Conservation (phyloP, 306 rosid species). For the Betula pendula region DNA sequence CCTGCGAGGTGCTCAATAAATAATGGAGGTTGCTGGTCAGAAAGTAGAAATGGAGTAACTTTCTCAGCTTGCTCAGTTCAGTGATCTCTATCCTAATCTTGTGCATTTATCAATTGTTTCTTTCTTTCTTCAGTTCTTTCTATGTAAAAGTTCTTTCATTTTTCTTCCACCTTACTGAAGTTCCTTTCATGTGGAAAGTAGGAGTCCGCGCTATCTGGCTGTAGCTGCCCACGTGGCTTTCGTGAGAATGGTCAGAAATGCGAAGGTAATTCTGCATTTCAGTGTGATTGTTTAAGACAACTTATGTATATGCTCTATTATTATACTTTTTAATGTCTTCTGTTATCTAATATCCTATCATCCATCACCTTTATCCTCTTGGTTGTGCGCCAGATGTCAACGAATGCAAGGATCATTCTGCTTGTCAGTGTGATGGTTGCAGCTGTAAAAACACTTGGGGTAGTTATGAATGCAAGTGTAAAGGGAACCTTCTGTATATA, state of each 20-base stretch:
- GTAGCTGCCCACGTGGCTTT: conserved; percentile 77
- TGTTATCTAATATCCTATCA: background rate
- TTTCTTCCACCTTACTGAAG: conserved; percentile 22
- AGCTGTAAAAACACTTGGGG: conserved; percentile 62
- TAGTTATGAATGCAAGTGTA: conserved; percentile 56
- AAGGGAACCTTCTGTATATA: conserved; percentile 42
- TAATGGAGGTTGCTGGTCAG: conserved; percentile 96
- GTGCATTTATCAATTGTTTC: background rate
- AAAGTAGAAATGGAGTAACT: conserved; percentile 39
- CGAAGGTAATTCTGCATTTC: conserved; percentile 53
- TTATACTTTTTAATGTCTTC: background rate
- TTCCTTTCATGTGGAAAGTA: conserved; percentile 23
- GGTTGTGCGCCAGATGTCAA: conserved; percentile 42
- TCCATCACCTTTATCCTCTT: background rate
- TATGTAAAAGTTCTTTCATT: background rate
- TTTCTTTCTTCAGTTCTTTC: background rate
- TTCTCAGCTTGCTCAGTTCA: conserved; percentile 95
- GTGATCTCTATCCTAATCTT: conserved; percentile 44
- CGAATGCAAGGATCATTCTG: conserved; percentile 46
- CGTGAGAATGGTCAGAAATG: conserved; percentile 66
- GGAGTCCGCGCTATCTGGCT: conserved; percentile 66
- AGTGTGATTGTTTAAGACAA: background rate
- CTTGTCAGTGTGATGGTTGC: conserved; percentile 56
- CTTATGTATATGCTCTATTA: background rate
- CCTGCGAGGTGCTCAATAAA: conserved; percentile 82